These are phyloP conservation scores for Euphorbia corollata DNA, from an alignment of 441 rosid species.

Conservation along the genomic window DNA sequence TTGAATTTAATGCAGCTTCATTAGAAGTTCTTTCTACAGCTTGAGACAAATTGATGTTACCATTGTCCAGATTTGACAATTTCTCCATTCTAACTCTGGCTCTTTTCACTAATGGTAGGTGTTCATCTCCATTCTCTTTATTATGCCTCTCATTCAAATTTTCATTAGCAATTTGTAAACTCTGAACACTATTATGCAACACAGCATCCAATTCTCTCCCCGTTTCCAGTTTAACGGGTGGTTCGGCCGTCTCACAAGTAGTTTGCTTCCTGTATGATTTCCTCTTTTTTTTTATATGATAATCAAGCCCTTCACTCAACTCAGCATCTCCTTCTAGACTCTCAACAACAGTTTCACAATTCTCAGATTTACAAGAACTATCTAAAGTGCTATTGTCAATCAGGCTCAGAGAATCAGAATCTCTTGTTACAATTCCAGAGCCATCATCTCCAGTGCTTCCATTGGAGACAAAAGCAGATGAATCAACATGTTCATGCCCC, in stretches of 20 bases:
- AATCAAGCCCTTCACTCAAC: slow-evolving; percentile 60
- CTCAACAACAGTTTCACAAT: slow-evolving; percentile 37
- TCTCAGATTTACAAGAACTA: slow-evolving; percentile 48
- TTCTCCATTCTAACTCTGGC: slow-evolving; percentile 94
- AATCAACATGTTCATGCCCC: slow-evolving; percentile 42
- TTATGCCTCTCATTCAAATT: slow-evolving; percentile 32
- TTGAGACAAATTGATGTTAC: slow-evolving; percentile 28
- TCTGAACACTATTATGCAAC: slow-evolving; percentile 23
- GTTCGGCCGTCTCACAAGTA: slow-evolving; percentile 38
- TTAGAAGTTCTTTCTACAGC: slow-evolving; percentile 38
- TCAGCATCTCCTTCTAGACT: slow-evolving; percentile 47
- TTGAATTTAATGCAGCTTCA: slow-evolving; percentile 26
- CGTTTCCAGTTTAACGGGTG: slow-evolving; percentile 28
- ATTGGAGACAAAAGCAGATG: slow-evolving; percentile 44
- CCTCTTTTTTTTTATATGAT: slow-evolving; percentile 71
- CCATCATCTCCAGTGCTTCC: slow-evolving; percentile 56
- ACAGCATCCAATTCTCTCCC: slow-evolving; percentile 33
- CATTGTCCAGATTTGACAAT: slow-evolving; percentile 33
- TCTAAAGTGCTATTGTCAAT: slow-evolving; percentile 57
- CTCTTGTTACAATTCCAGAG: slow-evolving; percentile 61
- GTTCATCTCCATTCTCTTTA: slow-evolving; percentile 85
- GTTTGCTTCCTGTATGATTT: slow-evolving; percentile 61
- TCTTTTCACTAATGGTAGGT: slow-evolving; percentile 84
- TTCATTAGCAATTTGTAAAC: slow-evolving; percentile 35
- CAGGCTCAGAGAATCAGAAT: slow-evolving; percentile 49